phyloP scores from a whole-genome alignment of 148 eudicot genomes.

The Rhododendron griersonianum region DNA sequence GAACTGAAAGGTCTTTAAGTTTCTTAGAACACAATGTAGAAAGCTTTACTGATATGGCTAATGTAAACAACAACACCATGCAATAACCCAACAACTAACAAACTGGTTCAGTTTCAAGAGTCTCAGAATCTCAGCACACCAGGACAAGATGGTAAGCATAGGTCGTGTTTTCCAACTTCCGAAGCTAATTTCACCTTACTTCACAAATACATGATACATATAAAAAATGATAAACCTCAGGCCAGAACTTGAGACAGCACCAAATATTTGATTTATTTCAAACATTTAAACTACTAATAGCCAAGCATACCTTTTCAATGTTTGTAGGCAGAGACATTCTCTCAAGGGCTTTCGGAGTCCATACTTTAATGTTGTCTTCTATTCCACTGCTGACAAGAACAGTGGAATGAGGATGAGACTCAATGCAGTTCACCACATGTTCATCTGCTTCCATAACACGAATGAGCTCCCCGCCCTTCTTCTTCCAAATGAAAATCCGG shows the following conservation, averaged over 20 bases:
- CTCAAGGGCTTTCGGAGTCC: constrained; percentile 76
- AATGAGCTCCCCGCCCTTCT: constrained; percentile 66
- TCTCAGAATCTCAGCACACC: not conserved
- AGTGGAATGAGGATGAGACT: constrained; percentile 72
- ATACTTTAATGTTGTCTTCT: constrained; percentile 73
- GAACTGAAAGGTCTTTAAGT: not conserved
- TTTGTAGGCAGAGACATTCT: constrained; percentile 65
- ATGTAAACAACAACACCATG: not conserved
- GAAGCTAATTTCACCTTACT: not conserved
- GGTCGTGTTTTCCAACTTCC: not conserved
- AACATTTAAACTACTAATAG: not conserved
- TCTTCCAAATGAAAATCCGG: constrained; percentile 84
- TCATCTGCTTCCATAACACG: constrained; percentile 91
- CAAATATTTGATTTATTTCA: not conserved
- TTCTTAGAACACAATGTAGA: not conserved
- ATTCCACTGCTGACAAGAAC: constrained; percentile 89
- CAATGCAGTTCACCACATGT: constrained; percentile 78
- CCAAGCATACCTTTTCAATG: constrained; percentile 52
- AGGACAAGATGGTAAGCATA: not conserved
- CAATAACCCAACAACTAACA: not conserved
- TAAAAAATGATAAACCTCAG: not conserved
- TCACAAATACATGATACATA: not conserved
- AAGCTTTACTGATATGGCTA: not conserved
- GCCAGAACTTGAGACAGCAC: constrained; percentile 3
- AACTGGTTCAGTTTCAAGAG: not conserved